Evolutionary conservation across 192 early-diverging fungal genomes (phyloP), one percentile per base, ranked within the genome.

Genomic region (Coemansia sp.): DNA sequence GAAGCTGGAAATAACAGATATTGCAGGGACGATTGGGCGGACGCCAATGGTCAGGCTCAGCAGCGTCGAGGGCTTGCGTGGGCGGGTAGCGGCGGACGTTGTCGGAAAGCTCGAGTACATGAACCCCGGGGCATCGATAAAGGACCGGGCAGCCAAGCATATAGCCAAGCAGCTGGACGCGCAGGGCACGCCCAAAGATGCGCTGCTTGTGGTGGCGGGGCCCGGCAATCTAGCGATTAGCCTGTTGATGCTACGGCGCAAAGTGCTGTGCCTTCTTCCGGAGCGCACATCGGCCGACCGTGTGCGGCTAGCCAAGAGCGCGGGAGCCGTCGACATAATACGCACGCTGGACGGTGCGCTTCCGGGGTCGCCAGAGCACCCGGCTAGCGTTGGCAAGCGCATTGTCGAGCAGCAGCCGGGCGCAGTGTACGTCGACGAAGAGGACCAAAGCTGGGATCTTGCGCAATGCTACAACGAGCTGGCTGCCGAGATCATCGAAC

Each of bases 31-130:
- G 23, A 85, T 90, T 64, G 89, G 88, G 41, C 80, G 78, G 33
- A 90, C 89, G 11, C 89, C 89, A n/a, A 74, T 89, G 58, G 88
- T 89, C 21, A 65, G 41, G 38, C 84, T 78, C 23, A 39, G 18
- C 14, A 55, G 39, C 11, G 57, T 66, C 60, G 84, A 62, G 16
- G 69, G 63, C 15, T 44, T 67, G 18, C 56, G 49, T 12, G 53
- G 21, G 10, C 55, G 57, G 2, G 38, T 53, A 26, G 39, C 75
- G 72, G 86, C 88, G 0, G 86, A 92, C 56, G 60, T 92, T 1
- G 58, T 89, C 7, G 92, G 87, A 49, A 94, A 94, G 71, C 81
- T 90, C 7, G 92, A 94, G 68, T 94, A 85, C 73, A 81, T 82
- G 51, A 92, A 92, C 64, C 87, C 89, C 2, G 69, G 77, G n/a